Evolutionary conservation across 192 early-diverging fungal genomes (phyloP).

Genomic region (Diversispora eburnea): DNA sequence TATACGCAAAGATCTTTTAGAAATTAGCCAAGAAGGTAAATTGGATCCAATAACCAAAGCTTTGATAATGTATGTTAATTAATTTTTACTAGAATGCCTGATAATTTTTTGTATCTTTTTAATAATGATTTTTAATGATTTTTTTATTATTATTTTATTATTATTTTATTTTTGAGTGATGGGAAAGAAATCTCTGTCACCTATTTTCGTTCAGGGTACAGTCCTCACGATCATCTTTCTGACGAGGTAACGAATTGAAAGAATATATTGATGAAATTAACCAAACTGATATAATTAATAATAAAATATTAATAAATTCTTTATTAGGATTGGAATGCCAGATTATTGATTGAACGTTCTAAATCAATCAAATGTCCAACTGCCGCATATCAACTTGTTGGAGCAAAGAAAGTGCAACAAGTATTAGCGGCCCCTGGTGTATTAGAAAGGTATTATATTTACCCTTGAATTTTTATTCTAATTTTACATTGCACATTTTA

Average conservation of each 20-base stretch:
- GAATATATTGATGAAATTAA: too few relatives aligned
- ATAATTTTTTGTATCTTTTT: neutral
- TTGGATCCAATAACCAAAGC: constrained; percentile 55
- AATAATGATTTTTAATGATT: neutral
- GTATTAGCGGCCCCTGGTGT: constrained; percentile 76
- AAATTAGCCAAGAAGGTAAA: constrained; percentile 59
- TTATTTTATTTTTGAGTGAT: constrained; percentile 44
- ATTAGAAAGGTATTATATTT: constrained; percentile 65
- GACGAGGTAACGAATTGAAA: constrained; percentile 49
- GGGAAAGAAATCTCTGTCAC: constrained; percentile 76
- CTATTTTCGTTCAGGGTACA: constrained; percentile 91
- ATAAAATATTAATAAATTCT: neutral
- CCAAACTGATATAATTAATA: neutral
- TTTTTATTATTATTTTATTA: neutral
- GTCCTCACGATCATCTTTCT: constrained; percentile 80
- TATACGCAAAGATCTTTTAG: constrained; percentile 62
- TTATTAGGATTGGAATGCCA: constrained; percentile 84
- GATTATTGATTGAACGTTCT: constrained; percentile 80
- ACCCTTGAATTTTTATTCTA: neutral
- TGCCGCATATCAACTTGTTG: constrained; percentile 86
- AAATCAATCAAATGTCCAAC: constrained; percentile 84
- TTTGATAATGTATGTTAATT: constrained; percentile 61
- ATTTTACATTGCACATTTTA: neutral
- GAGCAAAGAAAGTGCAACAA: constrained; percentile 97
- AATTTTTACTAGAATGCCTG: neutral